Conservation (phyloP, 148 eudicot genomes). For the Oxyria digyna region DNA sequence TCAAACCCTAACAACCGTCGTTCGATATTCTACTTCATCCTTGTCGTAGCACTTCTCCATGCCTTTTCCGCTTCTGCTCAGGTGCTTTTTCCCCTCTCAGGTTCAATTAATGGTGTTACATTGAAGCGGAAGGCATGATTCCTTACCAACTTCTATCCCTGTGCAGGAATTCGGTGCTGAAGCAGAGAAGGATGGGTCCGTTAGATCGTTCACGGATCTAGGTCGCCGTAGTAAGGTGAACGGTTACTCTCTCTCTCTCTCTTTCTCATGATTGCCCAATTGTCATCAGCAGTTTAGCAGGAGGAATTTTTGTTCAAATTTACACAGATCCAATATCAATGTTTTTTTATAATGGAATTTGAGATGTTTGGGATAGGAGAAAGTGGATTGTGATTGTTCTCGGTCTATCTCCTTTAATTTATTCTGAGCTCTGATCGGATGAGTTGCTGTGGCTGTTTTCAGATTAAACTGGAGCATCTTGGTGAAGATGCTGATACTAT, state of each 20-base stretch:
- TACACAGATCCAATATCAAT: neutral
- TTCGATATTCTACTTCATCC: neutral
- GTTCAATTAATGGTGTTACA: neutral
- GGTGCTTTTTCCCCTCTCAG: neutral
- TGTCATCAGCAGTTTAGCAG: too few relatives aligned
- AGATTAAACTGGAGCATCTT: slow-evolving; percentile 53
- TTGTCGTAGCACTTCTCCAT: neutral
- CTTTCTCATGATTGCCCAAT: too few relatives aligned
- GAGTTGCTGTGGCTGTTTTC: slow-evolving; percentile 10
- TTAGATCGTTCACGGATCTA: slow-evolving; percentile 39
- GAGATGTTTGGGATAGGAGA: neutral
- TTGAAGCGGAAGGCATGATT: neutral
- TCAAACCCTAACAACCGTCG: slow-evolving; percentile 1
- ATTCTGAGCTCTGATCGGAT: neutral
- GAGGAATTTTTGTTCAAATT: neutral
- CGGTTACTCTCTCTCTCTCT: neutral
- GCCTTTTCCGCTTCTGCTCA: neutral
- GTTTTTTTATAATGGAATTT: neutral
- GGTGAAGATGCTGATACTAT: slow-evolving; percentile 41
- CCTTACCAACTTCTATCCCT: neutral
- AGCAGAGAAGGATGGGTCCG: slow-evolving; percentile 14
- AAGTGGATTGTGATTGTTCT: neutral
- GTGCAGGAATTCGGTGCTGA: slow-evolving; percentile 32
- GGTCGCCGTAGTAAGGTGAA: slow-evolving; percentile 74
- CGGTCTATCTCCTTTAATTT: neutral